phyloP scores from a whole-genome alignment of 306 rosid genomes.

The Inga laurina region DNA sequence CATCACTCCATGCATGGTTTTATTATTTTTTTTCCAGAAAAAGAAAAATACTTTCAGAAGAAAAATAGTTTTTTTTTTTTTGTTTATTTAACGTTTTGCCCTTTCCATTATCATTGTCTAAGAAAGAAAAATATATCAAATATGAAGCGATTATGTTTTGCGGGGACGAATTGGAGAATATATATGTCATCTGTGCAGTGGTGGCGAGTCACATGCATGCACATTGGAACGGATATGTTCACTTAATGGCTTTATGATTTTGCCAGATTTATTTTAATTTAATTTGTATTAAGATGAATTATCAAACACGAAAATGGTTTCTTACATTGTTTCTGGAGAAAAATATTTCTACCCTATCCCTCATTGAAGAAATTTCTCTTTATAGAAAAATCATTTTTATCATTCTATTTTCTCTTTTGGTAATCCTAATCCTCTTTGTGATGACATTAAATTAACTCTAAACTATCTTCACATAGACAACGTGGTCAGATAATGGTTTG shows the following conservation, averaged over 20 bases:
- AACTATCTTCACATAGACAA: neutral
- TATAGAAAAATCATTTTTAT: neutral
- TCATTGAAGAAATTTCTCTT: neutral
- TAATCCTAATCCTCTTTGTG: neutral
- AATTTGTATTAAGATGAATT: neutral
- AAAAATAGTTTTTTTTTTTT: no score
- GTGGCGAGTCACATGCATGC: no score
- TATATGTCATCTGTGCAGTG: no score
- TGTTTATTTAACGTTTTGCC: neutral
- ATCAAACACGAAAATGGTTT: neutral
- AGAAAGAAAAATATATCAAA: neutral
- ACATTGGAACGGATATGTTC: neutral
- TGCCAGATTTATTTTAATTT: neutral
- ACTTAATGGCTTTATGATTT: neutral
- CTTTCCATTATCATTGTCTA: neutral
- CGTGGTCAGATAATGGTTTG: no score
- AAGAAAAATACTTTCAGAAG: neutral
- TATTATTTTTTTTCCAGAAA: neutral
- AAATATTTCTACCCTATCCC: neutral
- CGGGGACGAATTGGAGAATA: neutral
- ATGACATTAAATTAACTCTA: neutral
- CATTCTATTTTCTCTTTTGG: neutral
- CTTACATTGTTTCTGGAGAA: neutral
- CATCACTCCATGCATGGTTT: neutral
- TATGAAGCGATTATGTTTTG: neutral